Conservation (phyloP, 2,329 filamentous ascomycete species). For the Verticillium zaregamsianum region DNA sequence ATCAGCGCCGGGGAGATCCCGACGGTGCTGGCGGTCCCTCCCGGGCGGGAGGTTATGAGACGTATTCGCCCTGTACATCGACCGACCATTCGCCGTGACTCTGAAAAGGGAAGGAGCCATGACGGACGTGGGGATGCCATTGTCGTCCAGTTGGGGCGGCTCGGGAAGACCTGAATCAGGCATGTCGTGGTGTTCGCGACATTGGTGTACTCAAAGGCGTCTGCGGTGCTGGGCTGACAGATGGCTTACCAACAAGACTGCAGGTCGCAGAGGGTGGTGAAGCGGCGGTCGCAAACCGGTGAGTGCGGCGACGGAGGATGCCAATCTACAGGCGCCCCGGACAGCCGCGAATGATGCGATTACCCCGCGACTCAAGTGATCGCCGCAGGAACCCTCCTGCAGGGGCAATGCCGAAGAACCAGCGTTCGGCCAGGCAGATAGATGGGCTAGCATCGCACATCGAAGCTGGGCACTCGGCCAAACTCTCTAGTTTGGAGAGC, state of each 20-base stretch:
- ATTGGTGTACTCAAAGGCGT: not conserved
- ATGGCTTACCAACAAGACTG: not conserved
- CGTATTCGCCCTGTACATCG: not conserved
- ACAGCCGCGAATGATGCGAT: not conserved
- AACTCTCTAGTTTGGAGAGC: not conserved
- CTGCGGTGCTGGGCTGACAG: not conserved
- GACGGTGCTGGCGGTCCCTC: not conserved
- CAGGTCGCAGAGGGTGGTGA: not conserved
- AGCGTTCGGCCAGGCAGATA: not conserved
- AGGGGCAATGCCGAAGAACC: not conserved
- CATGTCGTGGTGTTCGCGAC: not conserved
- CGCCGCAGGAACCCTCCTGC: not conserved
- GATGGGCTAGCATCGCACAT: not conserved
- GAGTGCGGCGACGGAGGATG: not conserved
- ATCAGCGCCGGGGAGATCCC: not conserved
- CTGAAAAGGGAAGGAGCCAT: not conserved
- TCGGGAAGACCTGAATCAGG: not conserved
- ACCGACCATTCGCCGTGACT: not conserved
- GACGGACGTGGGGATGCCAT: not conserved
- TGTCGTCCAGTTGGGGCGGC: not conserved
- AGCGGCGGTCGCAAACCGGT: not conserved
- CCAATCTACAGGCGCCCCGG: not conserved
- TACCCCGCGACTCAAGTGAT: not conserved
- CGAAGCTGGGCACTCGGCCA: not conserved
- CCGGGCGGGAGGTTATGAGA: not conserved